These are phyloP conservation scores for Eutypella sp. DNA, from an alignment of 2,329 filamentous ascomycete species.

Conservation along the genomic window DNA sequence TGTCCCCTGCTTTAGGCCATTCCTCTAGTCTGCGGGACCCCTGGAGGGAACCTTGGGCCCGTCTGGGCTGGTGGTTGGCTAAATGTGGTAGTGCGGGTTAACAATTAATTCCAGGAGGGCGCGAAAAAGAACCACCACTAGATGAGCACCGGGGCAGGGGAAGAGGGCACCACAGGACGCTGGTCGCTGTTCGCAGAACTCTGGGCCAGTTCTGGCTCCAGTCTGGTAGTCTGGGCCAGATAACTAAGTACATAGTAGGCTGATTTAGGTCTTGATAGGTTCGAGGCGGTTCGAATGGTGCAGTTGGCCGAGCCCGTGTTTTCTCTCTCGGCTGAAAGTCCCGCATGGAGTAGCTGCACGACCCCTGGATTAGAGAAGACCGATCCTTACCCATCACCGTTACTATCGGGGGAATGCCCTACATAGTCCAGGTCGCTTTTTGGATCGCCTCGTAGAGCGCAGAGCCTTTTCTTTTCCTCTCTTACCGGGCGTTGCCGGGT, in stretches of 20 bases:
- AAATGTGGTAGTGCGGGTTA: neutral
- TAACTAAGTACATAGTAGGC: no score
- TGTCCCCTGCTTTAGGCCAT: neutral
- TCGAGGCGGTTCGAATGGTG: neutral
- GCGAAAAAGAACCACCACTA: no score
- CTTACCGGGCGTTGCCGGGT: no score
- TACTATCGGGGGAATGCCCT: neutral
- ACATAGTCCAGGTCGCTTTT: no score
- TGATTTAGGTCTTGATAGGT: no score
- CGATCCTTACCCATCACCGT: neutral
- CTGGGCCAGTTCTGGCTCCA: neutral
- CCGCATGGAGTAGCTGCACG: neutral
- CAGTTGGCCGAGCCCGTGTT: neutral
- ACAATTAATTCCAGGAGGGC: neutral
- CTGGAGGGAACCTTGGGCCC: neutral
- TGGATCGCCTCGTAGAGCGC: no score
- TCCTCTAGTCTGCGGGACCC: neutral
- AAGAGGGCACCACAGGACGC: no score
- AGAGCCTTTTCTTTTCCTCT: neutral
- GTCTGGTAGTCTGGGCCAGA: neutral
- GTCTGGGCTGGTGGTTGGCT: no score
- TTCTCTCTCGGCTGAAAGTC: neutral
- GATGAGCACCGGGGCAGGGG: no score
- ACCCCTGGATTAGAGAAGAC: neutral
- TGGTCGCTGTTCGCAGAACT: no score